These are phyloP conservation scores for Psilocybe sp. DNA, from an alignment of 768 basidiomycete genomes.

Conservation along the genomic window DNA sequence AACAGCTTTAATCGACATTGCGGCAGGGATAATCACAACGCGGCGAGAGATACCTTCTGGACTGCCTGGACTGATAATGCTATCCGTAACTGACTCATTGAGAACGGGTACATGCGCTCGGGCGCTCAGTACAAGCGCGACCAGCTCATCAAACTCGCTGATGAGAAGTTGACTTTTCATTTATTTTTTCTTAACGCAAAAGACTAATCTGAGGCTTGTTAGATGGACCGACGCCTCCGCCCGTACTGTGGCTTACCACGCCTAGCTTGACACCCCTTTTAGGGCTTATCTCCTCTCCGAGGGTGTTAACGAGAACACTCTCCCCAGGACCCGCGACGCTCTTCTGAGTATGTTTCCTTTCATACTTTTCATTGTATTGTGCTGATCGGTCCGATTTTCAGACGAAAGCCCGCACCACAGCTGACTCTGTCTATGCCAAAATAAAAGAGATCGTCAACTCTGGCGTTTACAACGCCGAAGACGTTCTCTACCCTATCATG, in stretches of 20 bases:
- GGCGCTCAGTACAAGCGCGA: conserved; percentile 70
- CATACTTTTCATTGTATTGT: not conserved
- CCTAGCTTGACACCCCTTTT: conserved; percentile 91
- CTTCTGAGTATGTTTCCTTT: conserved; percentile 73
- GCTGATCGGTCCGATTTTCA: conserved; percentile 19
- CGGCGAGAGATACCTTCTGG: conserved; percentile 59
- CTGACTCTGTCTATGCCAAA: conserved; percentile 54
- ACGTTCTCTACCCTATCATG: conserved; percentile 53
- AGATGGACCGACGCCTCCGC: conserved; percentile 50
- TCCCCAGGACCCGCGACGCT: conserved; percentile 67
- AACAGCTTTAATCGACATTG: not conserved
- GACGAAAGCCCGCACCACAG: conserved; percentile 60
- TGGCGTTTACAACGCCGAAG: conserved; percentile 74
- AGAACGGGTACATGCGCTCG: conserved; percentile 61
- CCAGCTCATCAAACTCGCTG: conserved; percentile 70
- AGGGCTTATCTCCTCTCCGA: conserved; percentile 83
- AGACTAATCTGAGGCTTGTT: not conserved
- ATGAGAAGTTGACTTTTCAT: conserved; percentile 48
- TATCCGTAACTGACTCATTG: conserved; percentile 69
- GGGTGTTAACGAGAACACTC: conserved; percentile 63
- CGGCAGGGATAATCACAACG: conserved; percentile 63
- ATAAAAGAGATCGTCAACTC: conserved; percentile 66
- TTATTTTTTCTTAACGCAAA: too few species aligned
- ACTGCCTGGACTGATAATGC: conserved; percentile 72
- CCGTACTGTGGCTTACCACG: conserved; percentile 62